phyloP scores from a whole-genome alignment of 148 eudicot genomes.

The Cornus kousa region DNA sequence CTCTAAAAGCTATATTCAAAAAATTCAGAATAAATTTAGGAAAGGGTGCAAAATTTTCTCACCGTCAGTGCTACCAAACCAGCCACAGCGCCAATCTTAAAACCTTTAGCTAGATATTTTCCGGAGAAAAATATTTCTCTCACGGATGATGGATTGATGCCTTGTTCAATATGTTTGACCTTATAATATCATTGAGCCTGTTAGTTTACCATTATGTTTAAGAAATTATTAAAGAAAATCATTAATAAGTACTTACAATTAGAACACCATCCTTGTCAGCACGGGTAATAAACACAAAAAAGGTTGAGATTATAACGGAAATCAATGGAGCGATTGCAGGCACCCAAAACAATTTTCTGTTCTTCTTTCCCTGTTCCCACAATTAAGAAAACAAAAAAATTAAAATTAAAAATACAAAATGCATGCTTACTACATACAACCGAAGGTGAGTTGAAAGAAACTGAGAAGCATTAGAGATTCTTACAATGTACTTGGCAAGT shows the following conservation, averaged over 20 bases:
- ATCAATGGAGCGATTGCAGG: constrained; percentile 85
- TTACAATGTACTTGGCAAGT: constrained; percentile 66
- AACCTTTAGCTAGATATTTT: constrained; percentile 45
- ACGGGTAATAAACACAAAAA: constrained; percentile 60
- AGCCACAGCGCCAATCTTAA: constrained; percentile 62
- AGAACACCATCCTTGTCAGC: constrained; percentile 70
- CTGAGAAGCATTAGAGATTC: constrained; percentile 4
- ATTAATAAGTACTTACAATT: constrained; percentile 45
- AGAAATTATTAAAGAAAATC: not conserved
- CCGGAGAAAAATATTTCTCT: constrained; percentile 55
- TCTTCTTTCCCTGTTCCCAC: constrained; percentile 64
- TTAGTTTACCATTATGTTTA: not conserved
- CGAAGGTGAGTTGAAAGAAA: not conserved
- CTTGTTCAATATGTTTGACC: constrained; percentile 65
- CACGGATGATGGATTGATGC: constrained; percentile 67
- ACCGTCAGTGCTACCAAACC: constrained; percentile 80
- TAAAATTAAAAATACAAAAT: not conserved
- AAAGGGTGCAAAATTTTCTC: constrained; percentile 9
- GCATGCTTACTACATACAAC: not conserved
- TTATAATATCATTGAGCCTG: constrained; percentile 6
- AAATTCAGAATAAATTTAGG: not conserved
- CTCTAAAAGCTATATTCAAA: not conserved
- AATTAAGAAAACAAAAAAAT: not conserved
- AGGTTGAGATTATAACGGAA: constrained; percentile 69
- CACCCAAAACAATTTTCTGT: constrained; percentile 77